Evolutionary conservation across 2,329 filamentous ascomycete species (phyloP).

Genomic region (Biscogniauxia marginata): DNA sequence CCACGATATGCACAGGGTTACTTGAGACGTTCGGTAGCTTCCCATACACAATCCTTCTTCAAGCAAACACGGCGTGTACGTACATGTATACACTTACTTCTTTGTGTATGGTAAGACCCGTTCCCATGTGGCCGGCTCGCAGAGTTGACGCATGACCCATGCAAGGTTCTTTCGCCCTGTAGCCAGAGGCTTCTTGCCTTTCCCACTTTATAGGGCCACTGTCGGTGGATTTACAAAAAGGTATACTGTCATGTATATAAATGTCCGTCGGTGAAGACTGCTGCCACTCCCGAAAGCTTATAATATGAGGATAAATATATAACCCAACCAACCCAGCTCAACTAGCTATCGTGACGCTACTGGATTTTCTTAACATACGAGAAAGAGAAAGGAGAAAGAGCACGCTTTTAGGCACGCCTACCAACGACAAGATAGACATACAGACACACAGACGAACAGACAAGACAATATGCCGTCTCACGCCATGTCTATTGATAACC

Average conservation of each 20-base stretch:
- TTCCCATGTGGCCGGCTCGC: background rate
- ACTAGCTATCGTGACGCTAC: background rate
- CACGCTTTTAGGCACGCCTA: background rate
- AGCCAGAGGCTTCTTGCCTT: background rate
- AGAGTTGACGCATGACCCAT: background rate
- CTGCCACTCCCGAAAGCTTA: background rate
- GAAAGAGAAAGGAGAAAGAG: background rate
- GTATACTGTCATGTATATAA: background rate
- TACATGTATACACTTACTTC: background rate
- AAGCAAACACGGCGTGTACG: background rate
- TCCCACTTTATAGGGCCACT: background rate
- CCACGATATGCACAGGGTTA: background rate
- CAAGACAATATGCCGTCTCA: constrained; percentile 16
- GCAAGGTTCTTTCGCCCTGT: background rate
- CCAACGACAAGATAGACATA: constrained; percentile 6
- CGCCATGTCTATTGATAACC: constrained; percentile 24
- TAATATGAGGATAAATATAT: background rate
- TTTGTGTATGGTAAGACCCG: background rate
- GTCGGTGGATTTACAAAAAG: background rate
- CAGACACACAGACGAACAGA: background rate
- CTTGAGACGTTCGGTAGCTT: background rate
- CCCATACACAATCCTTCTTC: background rate
- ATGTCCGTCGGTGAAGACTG: background rate
- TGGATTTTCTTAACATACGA: background rate
- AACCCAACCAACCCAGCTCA: background rate